Evolutionary conservation across 2,329 filamentous ascomycete genomes (phyloP).

Genomic region (Xylaria sp.): DNA sequence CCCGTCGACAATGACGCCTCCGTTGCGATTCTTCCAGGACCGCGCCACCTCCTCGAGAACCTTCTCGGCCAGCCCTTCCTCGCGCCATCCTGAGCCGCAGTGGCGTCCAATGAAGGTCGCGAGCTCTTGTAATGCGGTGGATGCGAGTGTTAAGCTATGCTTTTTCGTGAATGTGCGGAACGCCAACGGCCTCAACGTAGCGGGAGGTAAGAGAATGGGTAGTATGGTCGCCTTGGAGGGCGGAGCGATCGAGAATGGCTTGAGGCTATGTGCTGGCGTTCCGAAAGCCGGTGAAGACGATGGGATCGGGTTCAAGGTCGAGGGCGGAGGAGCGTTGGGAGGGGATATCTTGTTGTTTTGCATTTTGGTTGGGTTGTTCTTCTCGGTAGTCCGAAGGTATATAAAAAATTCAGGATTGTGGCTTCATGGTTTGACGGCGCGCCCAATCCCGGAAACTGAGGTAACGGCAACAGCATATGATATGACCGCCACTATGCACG

Average conservation of each 20-base stretch:
- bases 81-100: constrained; percentile 95
- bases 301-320: constrained; percentile 71
- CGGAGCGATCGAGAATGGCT: constrained; percentile 66
- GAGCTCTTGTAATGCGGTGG: constrained; percentile 84
- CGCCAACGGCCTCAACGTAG: constrained; percentile 87
- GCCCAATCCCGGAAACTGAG: background rate
- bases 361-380: constrained; percentile 41
- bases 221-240: constrained; percentile 73
- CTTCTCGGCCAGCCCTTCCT: constrained; percentile 91
- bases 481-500: background rate
- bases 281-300: constrained; percentile 93
- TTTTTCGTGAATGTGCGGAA: constrained; percentile 98
- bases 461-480: background rate
- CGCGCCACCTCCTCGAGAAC: constrained; percentile 92
- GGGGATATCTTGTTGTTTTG: constrained; percentile 53
- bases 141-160: constrained; percentile 91
- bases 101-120: constrained; percentile 91
- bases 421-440: background rate
- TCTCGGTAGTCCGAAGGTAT: constrained; percentile 3
- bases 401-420: background rate
- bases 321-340: constrained; percentile 51
- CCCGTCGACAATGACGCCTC: constrained; percentile 91
- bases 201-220: constrained; percentile 87
- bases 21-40: constrained; percentile 89
- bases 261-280: constrained; percentile 83